Evolutionary conservation across 2,329 filamentous ascomycete species (phyloP).

Genomic region (Pseudocercospora eumusae): DNA sequence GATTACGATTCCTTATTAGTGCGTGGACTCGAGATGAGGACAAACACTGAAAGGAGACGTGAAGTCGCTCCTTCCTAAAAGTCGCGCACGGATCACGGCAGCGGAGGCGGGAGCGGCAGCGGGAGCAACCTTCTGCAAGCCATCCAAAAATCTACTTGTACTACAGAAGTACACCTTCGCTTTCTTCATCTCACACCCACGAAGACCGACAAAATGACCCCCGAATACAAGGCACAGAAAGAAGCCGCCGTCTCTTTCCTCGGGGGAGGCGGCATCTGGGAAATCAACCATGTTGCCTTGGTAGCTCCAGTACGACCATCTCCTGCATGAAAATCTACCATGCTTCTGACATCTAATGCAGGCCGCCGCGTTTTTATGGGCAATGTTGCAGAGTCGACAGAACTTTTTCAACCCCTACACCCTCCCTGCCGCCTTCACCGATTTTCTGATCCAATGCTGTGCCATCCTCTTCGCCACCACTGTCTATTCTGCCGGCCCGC

Average conservation of each 20-base stretch:
- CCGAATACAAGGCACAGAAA: constrained; percentile 84
- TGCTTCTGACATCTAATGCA: constrained; percentile 44
- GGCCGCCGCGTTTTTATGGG: constrained; percentile 85
- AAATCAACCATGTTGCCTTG: constrained; percentile 84
- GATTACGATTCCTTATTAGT: too few species aligned
- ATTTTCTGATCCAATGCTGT: constrained; percentile 84
- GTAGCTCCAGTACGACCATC: constrained; percentile 72
- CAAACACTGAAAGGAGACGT: constrained; percentile 9
- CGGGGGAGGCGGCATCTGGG: constrained; percentile 75
- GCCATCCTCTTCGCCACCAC: constrained; percentile 83
- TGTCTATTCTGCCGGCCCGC: constrained; percentile 73
- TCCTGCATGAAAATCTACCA: constrained; percentile 32
- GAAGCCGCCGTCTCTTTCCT: constrained; percentile 94
- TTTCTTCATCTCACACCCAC: constrained; percentile 15
- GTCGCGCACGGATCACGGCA: constrained; percentile 1
- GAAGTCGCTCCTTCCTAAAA: constrained; percentile 5
- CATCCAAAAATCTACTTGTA: neutral
- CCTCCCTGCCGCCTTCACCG: constrained; percentile 66
- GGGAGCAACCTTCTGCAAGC: constrained; percentile 12
- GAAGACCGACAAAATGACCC: constrained; percentile 30
- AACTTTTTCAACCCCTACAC: constrained; percentile 80
- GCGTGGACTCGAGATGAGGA: neutral
- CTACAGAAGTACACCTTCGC: constrained; percentile 14
- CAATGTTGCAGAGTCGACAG: constrained; percentile 78
- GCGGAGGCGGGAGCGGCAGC: constrained; percentile 5